Percentiles rank a stretch among this genome's conserved stretches.
phyloP scores from a whole-genome alignment of 331 rosid species.

The Quercus tomentella region DNA sequence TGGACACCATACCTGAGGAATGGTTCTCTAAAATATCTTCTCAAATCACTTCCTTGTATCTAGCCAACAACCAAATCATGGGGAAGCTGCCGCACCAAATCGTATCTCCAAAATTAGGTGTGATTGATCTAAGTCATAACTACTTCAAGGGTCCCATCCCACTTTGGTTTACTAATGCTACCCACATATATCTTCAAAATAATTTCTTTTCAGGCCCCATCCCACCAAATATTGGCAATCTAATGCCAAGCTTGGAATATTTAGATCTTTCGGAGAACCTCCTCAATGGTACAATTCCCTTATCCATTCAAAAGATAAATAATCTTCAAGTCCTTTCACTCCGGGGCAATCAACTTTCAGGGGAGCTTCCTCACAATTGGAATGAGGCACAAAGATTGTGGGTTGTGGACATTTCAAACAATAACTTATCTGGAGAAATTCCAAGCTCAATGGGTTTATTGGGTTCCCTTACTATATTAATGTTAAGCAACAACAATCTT shows the following conservation, averaged over 20 bases:
- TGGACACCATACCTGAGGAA: background rate
- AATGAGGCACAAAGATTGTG: background rate
- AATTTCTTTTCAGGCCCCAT: conserved; percentile 7
- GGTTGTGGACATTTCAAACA: conserved; percentile 7
- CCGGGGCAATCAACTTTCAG: background rate
- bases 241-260: background rate
- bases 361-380: conserved; percentile 18
- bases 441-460: no score
- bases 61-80: conserved; percentile 7
- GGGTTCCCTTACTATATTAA: no score
- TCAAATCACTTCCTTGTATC: background rate
- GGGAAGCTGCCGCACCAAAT: conserved; percentile 10
- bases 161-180: conserved; percentile 1
- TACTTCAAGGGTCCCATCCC: conserved; percentile 16
- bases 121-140: conserved; percentile 7
- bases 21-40: conserved; percentile 12
- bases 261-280: background rate
- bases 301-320: no score
- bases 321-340: background rate
- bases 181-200: background rate
- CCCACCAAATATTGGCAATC: conserved; percentile 1
- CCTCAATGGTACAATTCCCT: conserved; percentile 10
- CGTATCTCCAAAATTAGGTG: background rate
- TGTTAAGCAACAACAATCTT: background rate
- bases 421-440: no score